phyloP scores from a whole-genome alignment of 208 protist genomes.

The Trypanosoma platydactyli region DNA sequence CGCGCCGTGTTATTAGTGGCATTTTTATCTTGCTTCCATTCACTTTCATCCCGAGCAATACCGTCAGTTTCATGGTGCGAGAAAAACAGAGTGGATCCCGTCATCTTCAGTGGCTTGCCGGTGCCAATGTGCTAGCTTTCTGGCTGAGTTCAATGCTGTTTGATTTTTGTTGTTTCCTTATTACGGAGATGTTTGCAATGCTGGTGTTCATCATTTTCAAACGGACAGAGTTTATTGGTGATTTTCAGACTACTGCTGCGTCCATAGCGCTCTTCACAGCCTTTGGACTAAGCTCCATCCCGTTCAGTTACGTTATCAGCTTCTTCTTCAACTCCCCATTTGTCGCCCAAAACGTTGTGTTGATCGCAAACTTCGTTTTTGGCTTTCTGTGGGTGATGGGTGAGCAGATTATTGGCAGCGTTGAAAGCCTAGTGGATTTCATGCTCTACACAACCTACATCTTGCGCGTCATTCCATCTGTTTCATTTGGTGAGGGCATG shows the following conservation, averaged over 20 bases:
- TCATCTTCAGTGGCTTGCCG: slow-evolving; percentile 85
- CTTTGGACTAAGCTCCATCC: slow-evolving; percentile 69
- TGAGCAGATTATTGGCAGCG: slow-evolving; percentile 57
- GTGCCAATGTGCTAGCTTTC: slow-evolving; percentile 62
- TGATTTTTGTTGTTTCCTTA: slow-evolving; percentile 65
- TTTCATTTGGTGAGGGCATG: slow-evolving; percentile 76
- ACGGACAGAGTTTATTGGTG: slow-evolving; percentile 65
- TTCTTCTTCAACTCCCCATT: slow-evolving; percentile 82
- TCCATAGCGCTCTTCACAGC: slow-evolving; percentile 68
- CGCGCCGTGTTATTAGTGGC: slow-evolving; percentile 61
- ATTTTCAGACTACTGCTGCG: slow-evolving; percentile 37
- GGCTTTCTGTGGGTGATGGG: slow-evolving; percentile 81
- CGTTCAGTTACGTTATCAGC: slow-evolving; percentile 72
- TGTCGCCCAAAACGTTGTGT: slow-evolving; percentile 70
- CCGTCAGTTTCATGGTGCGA: slow-evolving; percentile 73
- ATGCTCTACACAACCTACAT: slow-evolving; percentile 49
- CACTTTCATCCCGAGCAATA: slow-evolving; percentile 80
- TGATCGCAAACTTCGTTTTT: slow-evolving; percentile 80
- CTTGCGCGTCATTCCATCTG: slow-evolving; percentile 67
- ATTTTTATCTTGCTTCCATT: slow-evolving; percentile 85
- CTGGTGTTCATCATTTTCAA: slow-evolving; percentile 70
- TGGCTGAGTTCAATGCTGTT: slow-evolving; percentile 83
- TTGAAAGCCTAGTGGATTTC: slow-evolving; percentile 38
- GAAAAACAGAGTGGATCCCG: slow-evolving; percentile 73
- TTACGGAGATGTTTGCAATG: slow-evolving; percentile 59